Conservation (phyloP, 2,329 filamentous ascomycete species). For the Colletotrichum sp. region DNA sequence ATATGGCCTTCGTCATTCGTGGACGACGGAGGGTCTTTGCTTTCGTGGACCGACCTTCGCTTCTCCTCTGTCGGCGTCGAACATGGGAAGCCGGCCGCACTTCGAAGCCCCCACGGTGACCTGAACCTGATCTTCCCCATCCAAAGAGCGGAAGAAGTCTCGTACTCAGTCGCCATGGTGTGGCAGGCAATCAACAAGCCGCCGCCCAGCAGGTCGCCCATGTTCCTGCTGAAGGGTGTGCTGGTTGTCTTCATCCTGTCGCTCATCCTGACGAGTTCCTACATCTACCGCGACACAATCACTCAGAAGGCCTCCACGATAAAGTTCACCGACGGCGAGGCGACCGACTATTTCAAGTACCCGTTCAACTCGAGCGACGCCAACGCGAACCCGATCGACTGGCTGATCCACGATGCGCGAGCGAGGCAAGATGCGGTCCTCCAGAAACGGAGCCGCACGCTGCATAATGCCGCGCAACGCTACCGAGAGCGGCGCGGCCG, state of each 20-base stretch:
- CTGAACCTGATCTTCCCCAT: not conserved
- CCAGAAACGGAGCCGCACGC: conserved; percentile 48
- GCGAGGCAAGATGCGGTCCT: conserved; percentile 46
- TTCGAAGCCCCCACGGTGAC: not conserved
- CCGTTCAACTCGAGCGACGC: conserved; percentile 23
- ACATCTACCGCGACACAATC: conserved; percentile 22
- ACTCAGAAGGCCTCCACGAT: conserved; percentile 2
- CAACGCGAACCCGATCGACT: conserved; percentile 54
- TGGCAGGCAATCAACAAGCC: conserved; percentile 9
- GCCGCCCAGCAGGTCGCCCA: conserved; percentile 1
- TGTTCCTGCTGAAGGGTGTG: conserved; percentile 9
- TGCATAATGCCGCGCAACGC: conserved; percentile 56
- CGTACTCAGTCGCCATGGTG: not conserved
- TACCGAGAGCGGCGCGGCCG: conserved; percentile 63
- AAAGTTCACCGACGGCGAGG: conserved; percentile 17
- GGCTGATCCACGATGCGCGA: conserved; percentile 52
- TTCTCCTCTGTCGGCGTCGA: not conserved
- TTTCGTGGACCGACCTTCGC: not conserved
- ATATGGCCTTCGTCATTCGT: not conserved
- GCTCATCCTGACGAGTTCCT: conserved; percentile 17
- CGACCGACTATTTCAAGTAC: conserved; percentile 22
- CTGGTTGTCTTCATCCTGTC: conserved; percentile 6
- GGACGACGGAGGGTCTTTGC: not conserved
- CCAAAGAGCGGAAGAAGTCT: not conserved
- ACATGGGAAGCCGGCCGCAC: not conserved